A percentile compares a stretch with the other conserved stretches of the same genome.
These are phyloP conservation scores for Drosera spatulata DNA, from an alignment of 179 eudicot genomes.

Conservation along the genomic window DNA sequence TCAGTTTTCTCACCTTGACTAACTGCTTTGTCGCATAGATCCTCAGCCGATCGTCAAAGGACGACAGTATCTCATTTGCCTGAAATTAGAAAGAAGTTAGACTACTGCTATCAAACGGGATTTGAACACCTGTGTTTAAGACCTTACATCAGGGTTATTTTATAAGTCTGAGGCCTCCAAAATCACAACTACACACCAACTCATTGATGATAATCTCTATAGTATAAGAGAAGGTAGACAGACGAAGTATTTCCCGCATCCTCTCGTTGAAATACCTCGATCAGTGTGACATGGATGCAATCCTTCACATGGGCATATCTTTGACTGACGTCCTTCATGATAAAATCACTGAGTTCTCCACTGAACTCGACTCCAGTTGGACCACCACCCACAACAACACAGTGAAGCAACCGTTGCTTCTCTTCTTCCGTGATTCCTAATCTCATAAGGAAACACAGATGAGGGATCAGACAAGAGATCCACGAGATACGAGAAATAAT, in stretches of 20 bases:
- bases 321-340: constrained; percentile 69
- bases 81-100: constrained; percentile 15
- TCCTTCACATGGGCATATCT: constrained; percentile 86
- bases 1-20: constrained; percentile 46
- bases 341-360: constrained; percentile 96
- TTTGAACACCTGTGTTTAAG: too few relatives aligned
- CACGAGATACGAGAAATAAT: not conserved
- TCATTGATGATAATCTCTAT: too few relatives aligned
- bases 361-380: constrained; percentile 99
- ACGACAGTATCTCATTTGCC: constrained; percentile 94
- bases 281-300: constrained; percentile 76
- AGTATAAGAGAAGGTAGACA: too few relatives aligned
- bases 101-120: not conserved
- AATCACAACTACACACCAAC: too few relatives aligned
- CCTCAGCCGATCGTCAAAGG: constrained; percentile 93
- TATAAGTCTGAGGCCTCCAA: too few relatives aligned
- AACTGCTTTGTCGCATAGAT: constrained; percentile 75
- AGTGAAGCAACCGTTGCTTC: constrained; percentile 70
- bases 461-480: constrained; percentile 1
- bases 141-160: too few relatives aligned
- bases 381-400: constrained; percentile 98
- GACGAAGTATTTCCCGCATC: too few relatives aligned
- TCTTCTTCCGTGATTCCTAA: constrained; percentile 84
- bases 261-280: constrained; percentile 47
- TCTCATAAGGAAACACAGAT: constrained; percentile 7